Base-by-base conservation (phyloP, 2,329 filamentous ascomycete species). In the Chrysoporthe cubensis region DNA sequence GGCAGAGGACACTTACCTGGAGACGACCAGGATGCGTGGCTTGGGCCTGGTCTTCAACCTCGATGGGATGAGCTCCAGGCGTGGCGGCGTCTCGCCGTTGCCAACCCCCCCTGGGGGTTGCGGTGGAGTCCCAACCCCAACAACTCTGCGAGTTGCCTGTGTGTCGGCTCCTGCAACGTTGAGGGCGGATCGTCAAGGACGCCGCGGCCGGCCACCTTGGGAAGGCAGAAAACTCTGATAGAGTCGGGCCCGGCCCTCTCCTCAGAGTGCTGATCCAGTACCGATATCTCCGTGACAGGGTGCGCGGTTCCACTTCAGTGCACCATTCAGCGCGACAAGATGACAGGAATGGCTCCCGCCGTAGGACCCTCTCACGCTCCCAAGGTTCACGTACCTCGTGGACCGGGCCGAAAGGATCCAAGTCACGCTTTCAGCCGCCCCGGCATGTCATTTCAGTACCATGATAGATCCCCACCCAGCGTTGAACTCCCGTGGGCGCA, bases 341-440 rank as follows among this genome's bases (percentile, higher is more conserved):
- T 64, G 62, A 57, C 62, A 61, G 59, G 50, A 34, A 61, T 48
- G 42, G 50, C 9, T 54, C 60, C 62, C 62, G 46, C 62, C 44
- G 9, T 37, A 64, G 52, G 21, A 56, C 18, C 40, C 37, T 43
- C 34, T 16, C 16, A 37, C n/a, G 56, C 37, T 43, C 34, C 34
- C 8, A 37, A 42, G 56, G 34, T 56, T 43, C 16, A 57, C 18
- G 40, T 26, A 57, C 40, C 62, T 54, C 62, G 34, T 64, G 62
- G 62, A 56, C 50, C 50, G 62, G 62, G 37, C 62, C 62, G 62
- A 56, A 64, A 56, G 50, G 40, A 56, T 56, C 40, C 37, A 32
- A 56, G 62, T 64, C 62, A 57, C 46, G 46, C 60, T n/a, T 44
- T 40, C 26, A 40, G 26, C 37, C 37, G 43, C 62, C 50, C 48